Base-by-base conservation (phyloP, 352 stramenopile genomes). In the Thraustochytrium striatum region DNA sequence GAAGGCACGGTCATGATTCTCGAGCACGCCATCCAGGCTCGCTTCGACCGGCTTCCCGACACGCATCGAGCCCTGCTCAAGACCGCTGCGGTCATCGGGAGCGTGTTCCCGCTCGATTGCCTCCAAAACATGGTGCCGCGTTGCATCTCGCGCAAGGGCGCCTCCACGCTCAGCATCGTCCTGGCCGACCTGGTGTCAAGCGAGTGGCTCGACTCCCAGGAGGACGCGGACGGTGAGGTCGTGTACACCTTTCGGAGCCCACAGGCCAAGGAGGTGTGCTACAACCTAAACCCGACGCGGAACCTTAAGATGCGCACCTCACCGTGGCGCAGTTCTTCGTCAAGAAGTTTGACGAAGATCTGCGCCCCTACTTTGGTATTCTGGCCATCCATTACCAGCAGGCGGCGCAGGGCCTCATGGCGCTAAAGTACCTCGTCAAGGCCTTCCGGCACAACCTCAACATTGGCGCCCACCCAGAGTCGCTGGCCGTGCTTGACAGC, bases 61-160 rank as follows among this genome's bases (percentile, higher is more conserved):
- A 70, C 65, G 44, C 65, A 75, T 32, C 65, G 65, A 25, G 65
- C 65, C 28, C 39, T 75, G 35, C 50, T 75, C 16, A 75, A 75
- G 25, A 75, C 65, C 19, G 65, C 65, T 33, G 44, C 65, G 5
- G 65, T 75, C 19, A 75, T 75, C 30, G 65, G 65, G 2, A 19
- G 19, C 25, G 30, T n/a, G n/a, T 75, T 75, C 33, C 39, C 65
- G 11, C 8, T 62, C 7, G 65, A 16, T 16, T 75, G 65, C 44
- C 36, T 75, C 2, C 65, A 32, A n/a, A 36, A 61, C 50, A 58
- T 70, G 9, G 50, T 75, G 30, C 65, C 65, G 8, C 65, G 65
- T 8, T 36, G 65, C 65, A 75, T 75, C 33, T 53, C 30, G 13
- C 65, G 65, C 3, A 75, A 75, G 65, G 65, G 65, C 5, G 39